Conservation (phyloP, 306 rosid genomes). For the Styphnolobium japonicum region DNA sequence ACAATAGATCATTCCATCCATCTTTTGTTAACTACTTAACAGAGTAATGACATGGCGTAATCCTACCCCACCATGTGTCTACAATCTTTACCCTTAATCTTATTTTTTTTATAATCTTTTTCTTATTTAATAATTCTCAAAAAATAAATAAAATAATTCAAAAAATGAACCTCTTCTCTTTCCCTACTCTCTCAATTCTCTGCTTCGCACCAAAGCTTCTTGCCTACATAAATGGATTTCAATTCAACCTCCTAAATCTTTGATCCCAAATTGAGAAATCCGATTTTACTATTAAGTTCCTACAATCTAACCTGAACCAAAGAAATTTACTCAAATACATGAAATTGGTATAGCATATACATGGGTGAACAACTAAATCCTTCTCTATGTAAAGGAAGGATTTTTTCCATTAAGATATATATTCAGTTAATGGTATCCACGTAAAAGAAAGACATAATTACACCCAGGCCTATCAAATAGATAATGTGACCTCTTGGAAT, state of each 20-base stretch:
- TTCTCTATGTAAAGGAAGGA: neutral
- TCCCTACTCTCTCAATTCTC: no score
- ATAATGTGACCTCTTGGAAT: slow-evolving; percentile 41
- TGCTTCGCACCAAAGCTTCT: no score
- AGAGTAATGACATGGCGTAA: no score
- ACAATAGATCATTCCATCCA: no score
- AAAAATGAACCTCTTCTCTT: no score
- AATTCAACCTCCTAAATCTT: neutral
- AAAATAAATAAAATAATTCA: no score
- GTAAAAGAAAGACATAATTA: neutral
- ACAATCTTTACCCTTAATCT: no score
- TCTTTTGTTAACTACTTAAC: no score
- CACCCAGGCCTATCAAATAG: slow-evolving; percentile 54
- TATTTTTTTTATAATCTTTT: no score
- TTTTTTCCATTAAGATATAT: neutral
- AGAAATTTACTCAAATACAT: neutral
- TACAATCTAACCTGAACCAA: neutral
- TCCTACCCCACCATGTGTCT: no score
- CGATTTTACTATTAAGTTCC: neutral
- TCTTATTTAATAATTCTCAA: no score
- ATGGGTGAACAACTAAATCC: neutral
- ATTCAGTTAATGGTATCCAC: neutral
- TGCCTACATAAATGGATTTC: neutral
- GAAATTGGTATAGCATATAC: neutral
- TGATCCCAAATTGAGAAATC: neutral